Evolutionary conservation across 176 grass and related monocot genomes (phyloP), one percentile per base, ranked within the genome.

Genomic region (Olyra latifolia): DNA sequence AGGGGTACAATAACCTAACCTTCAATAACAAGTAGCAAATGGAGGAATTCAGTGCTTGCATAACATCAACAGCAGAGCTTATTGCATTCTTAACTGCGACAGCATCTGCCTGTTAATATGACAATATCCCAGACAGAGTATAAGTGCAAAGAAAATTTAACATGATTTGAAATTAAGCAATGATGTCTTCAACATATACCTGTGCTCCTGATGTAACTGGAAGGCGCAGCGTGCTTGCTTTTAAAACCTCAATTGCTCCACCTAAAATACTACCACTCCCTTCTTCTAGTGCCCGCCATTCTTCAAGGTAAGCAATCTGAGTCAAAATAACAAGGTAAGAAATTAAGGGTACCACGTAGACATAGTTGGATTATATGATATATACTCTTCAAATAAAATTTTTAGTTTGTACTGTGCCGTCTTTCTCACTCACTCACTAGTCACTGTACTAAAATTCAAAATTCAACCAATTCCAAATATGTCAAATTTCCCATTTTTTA

Each of bases 41-140:
- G 1, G 93, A 86, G 39, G 93, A 92, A 53, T 64, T 76, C 84
- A 90, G 80, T 47, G 81, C 56, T 80, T 95, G 87, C 91, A 97
- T 97, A 68, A 89, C 86, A 78, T 97, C 88, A 80, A 93, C 69
- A 19, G 91, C 83, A 63, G 94, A 97, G 74, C 80, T 91, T 82
- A 97, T 32, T 69, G 86, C 91, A 78, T 93, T 97, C 60, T 89
- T 97, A 53, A 91, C 69, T 68, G 77, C 80, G 86, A 91, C 62
- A 85, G 55, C 62, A 69, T 93, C 81, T 45, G 86, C 91, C 94
- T 97, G 84, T 67, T 56, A 19, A 85, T 40, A 67, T 30, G 29
- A 6, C 12, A 71, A 59, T 49, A 22, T 82, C 60, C 76, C 42
- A 45, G 57, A 43, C 35, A 45, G 30, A 73, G 5, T 80, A 54